Evolutionary conservation across 148 eudicot species (phyloP).

Genomic region (Fallopia convolvulus): DNA sequence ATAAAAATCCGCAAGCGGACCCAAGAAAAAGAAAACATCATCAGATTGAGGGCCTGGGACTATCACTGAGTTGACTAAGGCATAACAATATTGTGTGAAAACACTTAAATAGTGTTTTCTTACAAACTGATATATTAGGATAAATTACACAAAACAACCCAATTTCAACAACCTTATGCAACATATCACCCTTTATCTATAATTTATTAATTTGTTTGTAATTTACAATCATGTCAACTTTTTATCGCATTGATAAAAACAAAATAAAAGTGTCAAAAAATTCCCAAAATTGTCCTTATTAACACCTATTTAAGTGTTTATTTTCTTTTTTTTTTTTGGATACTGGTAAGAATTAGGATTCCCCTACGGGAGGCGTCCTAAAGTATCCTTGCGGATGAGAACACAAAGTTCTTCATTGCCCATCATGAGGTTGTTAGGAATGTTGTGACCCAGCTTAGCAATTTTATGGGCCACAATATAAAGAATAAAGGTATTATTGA

Average conservation of each 20-base stretch:
- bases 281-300: background rate
- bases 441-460: no score
- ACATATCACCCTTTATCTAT: background rate
- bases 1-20: background rate
- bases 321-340: no score
- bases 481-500: no score
- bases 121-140: background rate
- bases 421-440: no score
- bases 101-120: no score
- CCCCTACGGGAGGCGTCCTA: no score
- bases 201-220: background rate
- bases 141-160: background rate
- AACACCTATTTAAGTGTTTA: no score
- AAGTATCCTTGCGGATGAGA: no score
- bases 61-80: background rate
- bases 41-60: background rate
- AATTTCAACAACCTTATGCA: background rate
- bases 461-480: no score
- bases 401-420: no score
- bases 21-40: background rate
- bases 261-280: no score
- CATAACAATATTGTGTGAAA: background rate
- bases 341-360: no score
- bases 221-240: background rate
- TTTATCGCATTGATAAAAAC: background rate